phyloP scores from a whole-genome alignment of 352 stramenopile genomes.

The Phytophthora aleatoria region DNA sequence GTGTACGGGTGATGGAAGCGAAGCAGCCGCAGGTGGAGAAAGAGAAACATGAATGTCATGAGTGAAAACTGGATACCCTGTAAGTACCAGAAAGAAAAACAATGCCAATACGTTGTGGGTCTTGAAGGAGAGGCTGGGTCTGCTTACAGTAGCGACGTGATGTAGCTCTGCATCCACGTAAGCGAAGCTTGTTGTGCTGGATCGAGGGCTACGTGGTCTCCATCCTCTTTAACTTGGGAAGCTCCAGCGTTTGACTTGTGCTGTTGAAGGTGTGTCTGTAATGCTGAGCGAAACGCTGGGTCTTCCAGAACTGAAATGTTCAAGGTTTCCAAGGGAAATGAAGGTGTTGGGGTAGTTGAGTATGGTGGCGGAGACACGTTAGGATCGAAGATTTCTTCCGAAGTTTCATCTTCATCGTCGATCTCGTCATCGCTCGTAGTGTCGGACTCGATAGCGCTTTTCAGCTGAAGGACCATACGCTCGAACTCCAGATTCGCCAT shows the following conservation, averaged over 20 bases:
- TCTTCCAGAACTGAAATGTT: conserved; percentile 43
- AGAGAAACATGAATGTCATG: conserved; percentile 41
- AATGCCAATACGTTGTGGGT: conserved; percentile 20
- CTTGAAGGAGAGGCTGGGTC: neutral
- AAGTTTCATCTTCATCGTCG: conserved; percentile 42
- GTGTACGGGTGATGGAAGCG: conserved; percentile 10
- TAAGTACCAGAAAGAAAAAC: conserved; percentile 33
- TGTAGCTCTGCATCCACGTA: conserved; percentile 36
- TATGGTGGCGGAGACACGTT: conserved; percentile 38
- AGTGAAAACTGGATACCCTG: conserved; percentile 36
- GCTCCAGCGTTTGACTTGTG: conserved; percentile 3
- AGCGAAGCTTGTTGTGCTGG: conserved; percentile 23
- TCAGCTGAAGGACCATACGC: conserved; percentile 77
- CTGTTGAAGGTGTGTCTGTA: conserved; percentile 33
- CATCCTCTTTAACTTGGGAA: neutral
- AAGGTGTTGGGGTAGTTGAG: conserved; percentile 7
- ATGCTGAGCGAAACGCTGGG: conserved; percentile 41
- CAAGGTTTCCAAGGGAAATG: conserved; percentile 14
- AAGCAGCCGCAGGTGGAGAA: conserved; percentile 29
- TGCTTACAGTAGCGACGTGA: conserved; percentile 27
- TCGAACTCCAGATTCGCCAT: conserved; percentile 69
- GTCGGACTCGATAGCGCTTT: conserved; percentile 57
- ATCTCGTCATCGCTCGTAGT: conserved; percentile 36
- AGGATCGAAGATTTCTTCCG: conserved; percentile 13
- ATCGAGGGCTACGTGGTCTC: neutral